These are phyloP conservation scores for Ceratocystis harringtonii DNA, from an alignment of 2,329 filamentous ascomycete genomes.

Conservation along the genomic window DNA sequence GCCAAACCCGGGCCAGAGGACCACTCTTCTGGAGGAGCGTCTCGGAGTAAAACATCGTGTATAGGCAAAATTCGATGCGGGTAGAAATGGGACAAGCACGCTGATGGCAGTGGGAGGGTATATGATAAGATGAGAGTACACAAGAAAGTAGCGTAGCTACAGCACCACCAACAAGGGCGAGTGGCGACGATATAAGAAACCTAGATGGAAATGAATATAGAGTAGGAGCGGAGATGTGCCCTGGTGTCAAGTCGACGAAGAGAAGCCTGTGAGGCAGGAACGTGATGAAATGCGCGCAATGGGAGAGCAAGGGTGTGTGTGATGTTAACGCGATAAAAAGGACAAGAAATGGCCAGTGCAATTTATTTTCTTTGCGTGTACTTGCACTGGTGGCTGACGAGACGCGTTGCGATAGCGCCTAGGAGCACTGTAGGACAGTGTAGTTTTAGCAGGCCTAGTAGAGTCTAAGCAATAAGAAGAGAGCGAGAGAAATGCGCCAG, in stretches of 20 bases:
- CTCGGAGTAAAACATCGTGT: constrained; percentile 91
- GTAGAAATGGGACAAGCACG: not conserved
- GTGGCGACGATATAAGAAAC: not conserved
- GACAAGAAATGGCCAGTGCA: not conserved
- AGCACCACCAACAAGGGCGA: not conserved
- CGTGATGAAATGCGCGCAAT: constrained; percentile 1
- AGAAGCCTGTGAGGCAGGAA: not conserved
- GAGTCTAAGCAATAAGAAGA: not conserved
- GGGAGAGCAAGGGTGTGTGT: not conserved
- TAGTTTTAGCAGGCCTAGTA: not conserved
- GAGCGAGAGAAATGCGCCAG: not conserved
- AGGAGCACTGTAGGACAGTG: not conserved
- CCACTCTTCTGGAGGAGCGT: constrained; percentile 91
- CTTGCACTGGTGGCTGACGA: not conserved
- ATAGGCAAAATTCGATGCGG: constrained; percentile 15
- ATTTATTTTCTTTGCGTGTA: too few relatives aligned
- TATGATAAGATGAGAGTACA: constrained; percentile 1
- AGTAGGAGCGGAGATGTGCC: not conserved
- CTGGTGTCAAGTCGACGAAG: not conserved
- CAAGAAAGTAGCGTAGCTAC: not conserved
- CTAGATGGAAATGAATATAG: not conserved
- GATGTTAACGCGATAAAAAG: not conserved
- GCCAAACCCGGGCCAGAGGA: constrained; percentile 92
- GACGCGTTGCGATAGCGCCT: constrained; percentile 12
- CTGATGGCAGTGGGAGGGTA: not conserved